Conservation (phyloP, 352 stramenopile genomes). For the Globisporangium polare region DNA sequence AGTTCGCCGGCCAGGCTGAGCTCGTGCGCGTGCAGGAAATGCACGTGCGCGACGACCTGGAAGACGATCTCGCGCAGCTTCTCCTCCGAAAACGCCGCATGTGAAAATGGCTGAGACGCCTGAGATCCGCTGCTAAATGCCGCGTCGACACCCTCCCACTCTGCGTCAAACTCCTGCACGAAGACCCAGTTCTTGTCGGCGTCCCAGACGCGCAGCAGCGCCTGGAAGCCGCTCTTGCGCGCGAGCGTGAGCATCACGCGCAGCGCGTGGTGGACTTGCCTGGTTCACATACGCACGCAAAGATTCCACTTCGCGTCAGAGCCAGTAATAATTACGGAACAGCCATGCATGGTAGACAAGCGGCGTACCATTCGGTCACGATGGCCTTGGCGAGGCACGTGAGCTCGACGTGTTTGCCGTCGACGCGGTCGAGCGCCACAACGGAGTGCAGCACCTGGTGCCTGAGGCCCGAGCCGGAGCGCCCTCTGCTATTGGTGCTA, state of each 20-base stretch:
- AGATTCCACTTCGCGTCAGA: neutral
- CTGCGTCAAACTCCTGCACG: constrained; percentile 36
- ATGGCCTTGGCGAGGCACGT: constrained; percentile 32
- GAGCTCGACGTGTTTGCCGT: constrained; percentile 27
- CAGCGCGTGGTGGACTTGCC: constrained; percentile 45
- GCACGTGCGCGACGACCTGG: constrained; percentile 43
- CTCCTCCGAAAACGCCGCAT: constrained; percentile 31
- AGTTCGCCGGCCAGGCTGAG: constrained; percentile 52
- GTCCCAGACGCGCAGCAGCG: constrained; percentile 46
- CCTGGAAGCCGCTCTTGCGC: constrained; percentile 36
- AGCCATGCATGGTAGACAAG: no score
- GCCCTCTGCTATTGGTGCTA: constrained; percentile 14
- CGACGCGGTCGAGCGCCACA: constrained; percentile 13
- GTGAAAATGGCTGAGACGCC: constrained; percentile 1
- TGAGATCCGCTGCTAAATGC: constrained; percentile 8
- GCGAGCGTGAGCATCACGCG: constrained; percentile 30
- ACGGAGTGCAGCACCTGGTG: constrained; percentile 27
- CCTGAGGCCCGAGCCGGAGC: neutral
- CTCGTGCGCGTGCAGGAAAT: constrained; percentile 55
- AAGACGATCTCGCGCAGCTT: constrained; percentile 45
- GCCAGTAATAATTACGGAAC: neutral
- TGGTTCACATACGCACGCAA: neutral
- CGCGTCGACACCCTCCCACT: constrained; percentile 29
- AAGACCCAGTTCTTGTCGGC: constrained; percentile 50
- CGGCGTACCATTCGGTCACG: constrained; percentile 35